Base-by-base conservation (phyloP, 768 basidiomycete genomes). In the Hirschioporus abietinus region DNA sequence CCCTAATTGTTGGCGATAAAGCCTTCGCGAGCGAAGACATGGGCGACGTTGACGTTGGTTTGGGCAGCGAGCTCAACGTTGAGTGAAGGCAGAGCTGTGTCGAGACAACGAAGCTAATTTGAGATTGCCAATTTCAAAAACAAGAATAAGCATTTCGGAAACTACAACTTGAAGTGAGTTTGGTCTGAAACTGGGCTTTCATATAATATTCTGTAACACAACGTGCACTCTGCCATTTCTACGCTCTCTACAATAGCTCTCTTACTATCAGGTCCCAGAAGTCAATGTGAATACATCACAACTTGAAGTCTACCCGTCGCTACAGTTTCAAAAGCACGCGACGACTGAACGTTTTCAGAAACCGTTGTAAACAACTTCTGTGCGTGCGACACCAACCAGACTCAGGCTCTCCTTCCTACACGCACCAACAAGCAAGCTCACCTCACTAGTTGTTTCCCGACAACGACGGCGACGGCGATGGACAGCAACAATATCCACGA, bases 1-100 rank as follows among this genome's bases (percentile, higher is more conserved):
- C 93, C 69, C 91, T 84, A 64, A 95, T 78, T 58, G 91, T 85
- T 63, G 93, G 91, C 2, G 90, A 87, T 71, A 95, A 79, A 25
- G 86, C 88, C 76, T 86, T 90, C 67, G 90, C 78, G 78, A 93
- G 86, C 69, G 87, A 70, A 68, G 80, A 84, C 86, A 87, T 88
- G 72, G 68, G 72, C 74, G 73, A 72, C 60, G 60, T 24, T 23
- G 24, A 17, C 60, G 60, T 15, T 61, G 60, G n/a, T n/a, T n/a
- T 25, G 25, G 12, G 3, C 24, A 61, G 23, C 60, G 15, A 61
- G 60, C 18, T 25, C 25, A 34, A 61, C 25, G 60, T 18, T 24
- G 60, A 61, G 12, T 12, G 15, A 23, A 10, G 12, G 42, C 7
- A 15, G 35, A 7, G 15, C 7, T 15, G 35, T 36, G 35, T 15